Conservation (phyloP, 106 monocot genomes). For the Ottelia alismoides region DNA sequence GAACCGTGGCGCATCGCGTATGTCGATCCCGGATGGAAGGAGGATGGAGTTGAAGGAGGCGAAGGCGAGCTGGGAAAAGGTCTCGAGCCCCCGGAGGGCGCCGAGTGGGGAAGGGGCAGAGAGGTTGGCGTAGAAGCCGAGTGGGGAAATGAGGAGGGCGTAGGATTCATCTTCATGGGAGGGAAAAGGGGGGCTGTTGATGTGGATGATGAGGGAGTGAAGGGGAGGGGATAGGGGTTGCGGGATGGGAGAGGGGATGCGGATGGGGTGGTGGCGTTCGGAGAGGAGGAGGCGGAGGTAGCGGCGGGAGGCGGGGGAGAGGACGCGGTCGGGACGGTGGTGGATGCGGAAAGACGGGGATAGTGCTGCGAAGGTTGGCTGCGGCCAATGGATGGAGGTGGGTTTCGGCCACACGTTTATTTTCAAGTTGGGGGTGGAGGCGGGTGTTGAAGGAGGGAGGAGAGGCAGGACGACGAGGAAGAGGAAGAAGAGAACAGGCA, state of each 20-base stretch:
- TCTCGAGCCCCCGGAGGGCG: constrained; percentile 77
- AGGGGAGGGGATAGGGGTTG: constrained; percentile 16
- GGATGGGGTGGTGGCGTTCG: constrained; percentile 40
- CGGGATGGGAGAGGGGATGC: constrained; percentile 14
- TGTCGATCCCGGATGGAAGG: constrained; percentile 30
- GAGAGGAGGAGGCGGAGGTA: constrained; percentile 31
- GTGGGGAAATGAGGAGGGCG: constrained; percentile 20
- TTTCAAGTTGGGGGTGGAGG: neutral
- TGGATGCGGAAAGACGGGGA: constrained; percentile 61
- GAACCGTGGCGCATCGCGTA: constrained; percentile 50
- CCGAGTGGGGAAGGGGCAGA: constrained; percentile 60
- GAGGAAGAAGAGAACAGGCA: neutral
- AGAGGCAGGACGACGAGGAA: neutral
- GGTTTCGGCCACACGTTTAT: constrained; percentile 84
- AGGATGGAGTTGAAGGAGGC: constrained; percentile 3
- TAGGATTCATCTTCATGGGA: constrained; percentile 76
- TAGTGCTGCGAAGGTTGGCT: constrained; percentile 13
- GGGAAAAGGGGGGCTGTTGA: constrained; percentile 35
- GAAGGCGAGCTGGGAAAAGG: constrained; percentile 75
- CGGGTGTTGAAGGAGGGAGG: neutral
- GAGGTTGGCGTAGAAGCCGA: constrained; percentile 20
- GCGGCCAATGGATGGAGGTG: constrained; percentile 31
- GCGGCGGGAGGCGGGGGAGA: constrained; percentile 31
- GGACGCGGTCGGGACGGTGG: constrained; percentile 14
- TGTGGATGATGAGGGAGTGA: constrained; percentile 26